These are phyloP conservation scores for Arthroderma uncinatum DNA, from an alignment of 2,329 filamentous ascomycete species.

Conservation along the genomic window DNA sequence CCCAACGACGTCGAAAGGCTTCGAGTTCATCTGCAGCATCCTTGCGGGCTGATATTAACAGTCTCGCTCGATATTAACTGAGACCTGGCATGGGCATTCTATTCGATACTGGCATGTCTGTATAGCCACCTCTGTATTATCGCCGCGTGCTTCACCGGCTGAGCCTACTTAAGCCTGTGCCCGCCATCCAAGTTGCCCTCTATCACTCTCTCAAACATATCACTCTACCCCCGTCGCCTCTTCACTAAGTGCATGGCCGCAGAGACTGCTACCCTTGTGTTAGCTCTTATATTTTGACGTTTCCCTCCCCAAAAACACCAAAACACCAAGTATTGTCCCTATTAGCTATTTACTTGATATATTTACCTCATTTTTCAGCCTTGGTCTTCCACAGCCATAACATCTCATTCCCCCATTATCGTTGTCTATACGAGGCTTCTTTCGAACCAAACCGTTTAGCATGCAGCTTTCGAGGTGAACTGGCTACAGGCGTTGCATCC, in stretches of 20 bases:
- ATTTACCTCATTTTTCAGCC: neutral
- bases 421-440: neutral
- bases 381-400: neutral
- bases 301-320: no score
- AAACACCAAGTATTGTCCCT: neutral
- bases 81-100: neutral
- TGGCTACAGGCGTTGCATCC: neutral
- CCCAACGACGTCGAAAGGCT: neutral
- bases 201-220: neutral
- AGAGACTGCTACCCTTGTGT: neutral
- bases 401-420: neutral
- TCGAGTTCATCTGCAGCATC: neutral
- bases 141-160: neutral
- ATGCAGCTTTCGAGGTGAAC: neutral
- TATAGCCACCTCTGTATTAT: neutral
- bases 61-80: neutral
- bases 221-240: no score
- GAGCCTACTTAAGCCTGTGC: neutral
- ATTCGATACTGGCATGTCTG: neutral
- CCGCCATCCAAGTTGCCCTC: neutral
- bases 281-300: neutral
- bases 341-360: neutral
- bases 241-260: neutral
- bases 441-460: neutral
- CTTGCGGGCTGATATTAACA: neutral